Conservation (phyloP, 1,284 basidiomycete species). For the Ustilago cynodontis region DNA sequence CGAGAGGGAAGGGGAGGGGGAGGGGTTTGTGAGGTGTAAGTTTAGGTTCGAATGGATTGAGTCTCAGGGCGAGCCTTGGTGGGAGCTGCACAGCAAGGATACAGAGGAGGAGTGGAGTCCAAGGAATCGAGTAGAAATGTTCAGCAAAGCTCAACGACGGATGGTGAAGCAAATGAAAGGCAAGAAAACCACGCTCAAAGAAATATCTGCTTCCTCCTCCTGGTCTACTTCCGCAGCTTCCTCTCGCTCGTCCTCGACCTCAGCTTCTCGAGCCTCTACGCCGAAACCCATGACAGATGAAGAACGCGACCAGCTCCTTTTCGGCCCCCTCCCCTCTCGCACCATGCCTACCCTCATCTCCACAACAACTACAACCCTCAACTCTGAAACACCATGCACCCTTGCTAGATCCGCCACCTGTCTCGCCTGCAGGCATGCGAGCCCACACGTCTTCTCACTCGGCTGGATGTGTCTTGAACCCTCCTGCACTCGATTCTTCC, state of each 20-base stretch:
- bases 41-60: conserved; percentile 56
- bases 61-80: conserved; percentile 51
- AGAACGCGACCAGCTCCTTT: conserved; percentile 17
- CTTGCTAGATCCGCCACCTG: conserved; percentile 23
- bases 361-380: not conserved
- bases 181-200: not conserved
- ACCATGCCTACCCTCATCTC: conserved; percentile 20
- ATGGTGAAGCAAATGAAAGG: conserved; percentile 15
- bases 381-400: conserved; percentile 15
- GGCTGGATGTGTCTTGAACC: conserved; percentile 50
- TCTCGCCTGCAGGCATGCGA: conserved; percentile 10
- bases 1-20: not conserved
- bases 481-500: conserved; percentile 41
- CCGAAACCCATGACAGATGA: not conserved
- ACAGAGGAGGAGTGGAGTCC: conserved; percentile 22
- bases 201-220: not conserved
- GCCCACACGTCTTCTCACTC: conserved; percentile 29
- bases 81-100: conserved; percentile 19
- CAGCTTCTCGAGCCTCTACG: not conserved
- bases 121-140: conserved; percentile 16
- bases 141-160: conserved; percentile 19
- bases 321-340: conserved; percentile 13
- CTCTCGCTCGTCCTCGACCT: not conserved
- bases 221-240: not conserved
- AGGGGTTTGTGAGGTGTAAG: conserved; percentile 50